Percentiles rank a stretch among this genome's conserved stretches.
phyloP scores from a whole-genome alignment of 1,139 yeast genomes.

The Scheffersomyces parashehatae region DNA sequence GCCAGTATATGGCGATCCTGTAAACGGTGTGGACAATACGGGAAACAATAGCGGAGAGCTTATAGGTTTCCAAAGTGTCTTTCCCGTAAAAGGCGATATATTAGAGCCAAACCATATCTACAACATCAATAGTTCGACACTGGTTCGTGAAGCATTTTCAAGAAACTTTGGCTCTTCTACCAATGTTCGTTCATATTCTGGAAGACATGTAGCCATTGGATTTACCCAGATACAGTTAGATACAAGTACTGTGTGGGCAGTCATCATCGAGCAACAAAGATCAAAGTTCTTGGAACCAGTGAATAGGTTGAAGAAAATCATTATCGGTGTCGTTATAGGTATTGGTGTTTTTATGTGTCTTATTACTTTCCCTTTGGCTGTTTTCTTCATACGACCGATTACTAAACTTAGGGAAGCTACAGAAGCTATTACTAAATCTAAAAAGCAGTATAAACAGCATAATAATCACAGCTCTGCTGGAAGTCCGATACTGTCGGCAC shows the following conservation, averaged over 20 bases:
- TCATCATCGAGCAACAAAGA: slow-evolving; percentile 67
- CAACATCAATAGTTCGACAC: slow-evolving; percentile 29
- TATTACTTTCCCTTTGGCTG: slow-evolving; percentile 79
- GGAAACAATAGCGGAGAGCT: slow-evolving; percentile 12
- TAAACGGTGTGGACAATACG: slow-evolving; percentile 14
- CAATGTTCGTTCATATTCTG: slow-evolving; percentile 41
- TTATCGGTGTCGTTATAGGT: slow-evolving; percentile 78
- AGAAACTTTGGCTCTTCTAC: slow-evolving; percentile 51
- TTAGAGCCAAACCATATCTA: slow-evolving; percentile 26
- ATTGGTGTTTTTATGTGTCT: slow-evolving; percentile 74
- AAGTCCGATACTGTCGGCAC: slow-evolving; percentile 5
- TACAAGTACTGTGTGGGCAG: slow-evolving; percentile 66
- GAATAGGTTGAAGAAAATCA: slow-evolving; percentile 60
- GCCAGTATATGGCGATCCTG: slow-evolving; percentile 25
- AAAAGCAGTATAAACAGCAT: slow-evolving; percentile 22
- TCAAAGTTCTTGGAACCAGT: slow-evolving; percentile 65
- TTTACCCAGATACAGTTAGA: slow-evolving; percentile 56
- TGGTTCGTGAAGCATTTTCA: slow-evolving; percentile 42
- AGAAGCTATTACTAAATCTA: slow-evolving; percentile 52
- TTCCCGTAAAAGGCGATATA: slow-evolving; percentile 28
- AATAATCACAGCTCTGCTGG: slow-evolving; percentile 2
- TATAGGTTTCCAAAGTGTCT: slow-evolving; percentile 37
- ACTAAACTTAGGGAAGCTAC: slow-evolving; percentile 81
- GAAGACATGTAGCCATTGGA: slow-evolving; percentile 65
- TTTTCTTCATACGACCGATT: slow-evolving; percentile 84